Percentiles rank a stretch among this genome's conserved stretches.
Conservation (phyloP, 805 yeast species). For the Blastobotrys peoriensis region DNA sequence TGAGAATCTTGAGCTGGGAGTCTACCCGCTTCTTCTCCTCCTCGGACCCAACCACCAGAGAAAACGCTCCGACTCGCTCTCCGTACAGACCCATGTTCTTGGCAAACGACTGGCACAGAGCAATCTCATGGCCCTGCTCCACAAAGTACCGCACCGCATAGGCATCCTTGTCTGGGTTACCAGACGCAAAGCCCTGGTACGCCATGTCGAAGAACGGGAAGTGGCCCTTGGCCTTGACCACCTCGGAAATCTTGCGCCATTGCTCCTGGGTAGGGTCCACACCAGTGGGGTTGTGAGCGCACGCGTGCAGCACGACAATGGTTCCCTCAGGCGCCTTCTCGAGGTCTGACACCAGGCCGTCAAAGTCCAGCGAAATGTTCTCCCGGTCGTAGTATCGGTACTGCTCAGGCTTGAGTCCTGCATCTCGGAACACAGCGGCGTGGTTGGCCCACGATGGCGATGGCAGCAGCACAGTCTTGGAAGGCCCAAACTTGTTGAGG, state of each 20-base stretch:
- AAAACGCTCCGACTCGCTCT: slow-evolving; percentile 85
- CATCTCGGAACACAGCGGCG: slow-evolving; percentile 65
- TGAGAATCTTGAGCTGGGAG: slow-evolving; percentile 76
- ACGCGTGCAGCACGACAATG: slow-evolving; percentile 78
- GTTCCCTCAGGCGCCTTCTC: slow-evolving; percentile 50
- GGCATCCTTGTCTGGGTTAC: slow-evolving; percentile 70
- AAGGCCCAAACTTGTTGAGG: slow-evolving; percentile 51
- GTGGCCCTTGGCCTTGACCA: slow-evolving; percentile 50
- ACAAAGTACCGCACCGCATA: slow-evolving; percentile 44
- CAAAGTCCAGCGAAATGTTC: slow-evolving; percentile 59
- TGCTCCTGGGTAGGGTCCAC: slow-evolving; percentile 79
- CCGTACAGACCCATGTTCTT: slow-evolving; percentile 95
- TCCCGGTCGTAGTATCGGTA: slow-evolving; percentile 67
- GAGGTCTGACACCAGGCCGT: slow-evolving; percentile 56
- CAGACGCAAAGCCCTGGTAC: slow-evolving; percentile 92
- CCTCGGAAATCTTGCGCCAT: slow-evolving; percentile 70
- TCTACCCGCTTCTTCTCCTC: slow-evolving; percentile 47
- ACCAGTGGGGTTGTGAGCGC: slow-evolving; percentile 97
- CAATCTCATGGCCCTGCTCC: slow-evolving; percentile 35
- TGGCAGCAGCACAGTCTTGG: slow-evolving; percentile 60
- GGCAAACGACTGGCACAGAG: slow-evolving; percentile 86
- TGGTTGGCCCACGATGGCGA: slow-evolving; percentile 96
- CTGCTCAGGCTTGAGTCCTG: slow-evolving; percentile 55
- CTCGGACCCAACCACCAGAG: slow-evolving; percentile 44
- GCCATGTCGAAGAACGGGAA: slow-evolving; percentile 90